Evolutionary conservation across 169 alveolate genomes (phyloP), one percentile per base, ranked within the genome.

Genomic region (Besnoitia besnoiti): DNA sequence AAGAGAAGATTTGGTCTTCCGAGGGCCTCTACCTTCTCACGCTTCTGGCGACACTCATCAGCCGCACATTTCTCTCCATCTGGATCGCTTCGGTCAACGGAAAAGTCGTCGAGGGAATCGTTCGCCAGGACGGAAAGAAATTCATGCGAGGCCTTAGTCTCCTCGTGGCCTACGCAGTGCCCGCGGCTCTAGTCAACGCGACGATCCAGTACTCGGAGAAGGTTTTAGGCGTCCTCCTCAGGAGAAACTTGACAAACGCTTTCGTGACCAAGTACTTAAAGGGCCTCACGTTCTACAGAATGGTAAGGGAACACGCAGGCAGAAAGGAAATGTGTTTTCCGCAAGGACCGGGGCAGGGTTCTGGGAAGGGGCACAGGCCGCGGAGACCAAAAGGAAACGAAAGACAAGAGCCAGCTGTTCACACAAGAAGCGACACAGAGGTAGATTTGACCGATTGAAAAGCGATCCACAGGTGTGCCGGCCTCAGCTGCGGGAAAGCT

Each of bases 61-160:
- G 94, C n/a, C 95, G 98, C 85, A 96, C 98, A 0, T 94, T 93
- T 87, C 91, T 97, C 91, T 93, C 97, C 77, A 97, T 97, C 1
- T 95, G 95, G 93, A 93, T 96, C 5, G 97, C 98, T 42, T 91
- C 96, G 50, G 94, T 96, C 10, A 96, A 96, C 90, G 98, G 98
- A 16, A 62, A 82, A 37, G 94, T 96, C 37, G 98, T 97, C 33
- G 93, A 96, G 92, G 95, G 97, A 16, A 97, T 97, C 75, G 96
- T 97, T 33, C 93, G 94, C 47, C 85, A 80, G 76, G 95, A 96
- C 80, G 50, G 95, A 12, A 85, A 90, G n/a, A 44, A 51, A 27
- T 97, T 97, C 94, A 27, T 97, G 35, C 82, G 93, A 87, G 94
- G 97, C 61, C 94, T 95, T 30, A 44, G 92, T 7, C 75, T 76